Base-by-base conservation (phyloP, 441 rosid species). In the Flueggea neowawraea region DNA sequence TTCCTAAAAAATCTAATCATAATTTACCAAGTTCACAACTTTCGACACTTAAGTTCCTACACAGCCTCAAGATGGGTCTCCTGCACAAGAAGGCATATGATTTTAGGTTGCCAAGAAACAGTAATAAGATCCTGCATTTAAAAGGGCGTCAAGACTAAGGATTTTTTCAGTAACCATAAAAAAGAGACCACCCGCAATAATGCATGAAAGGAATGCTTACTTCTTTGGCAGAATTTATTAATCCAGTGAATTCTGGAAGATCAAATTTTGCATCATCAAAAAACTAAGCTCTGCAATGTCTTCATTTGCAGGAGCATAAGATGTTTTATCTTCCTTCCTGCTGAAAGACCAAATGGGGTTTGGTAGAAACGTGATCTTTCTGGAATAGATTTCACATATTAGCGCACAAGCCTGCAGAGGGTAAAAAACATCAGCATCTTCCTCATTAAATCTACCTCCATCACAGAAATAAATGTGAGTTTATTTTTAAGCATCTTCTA, bases 161-260 rank as follows among this genome's bases (percentile, higher is more conserved):
- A n/a, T n/a, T n/a, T n/a, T n/a, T n/a, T n/a, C n/a, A n/a, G n/a
- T n/a, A n/a, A n/a, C n/a, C n/a, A n/a, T n/a, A n/a, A n/a, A n/a
- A n/a, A 45, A 5, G 3, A 45, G 50, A 13, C 50, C 14, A n/a
- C 8, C 39, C 39, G 6, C 4, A 33, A 33, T 33, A 6, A 33
- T 33, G 39, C 39, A 33, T 33, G 4, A 6, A 33, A 33, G 6
- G 39, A 65, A 49, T 47, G 55, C 87, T 65, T 73, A 89, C 98
- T 64, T 78, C 82, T 47, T 81, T 84, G 2, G 67, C 67, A 69
- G 75, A 55, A 41, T 64, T 61, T 36, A 58, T 49, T 32, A 67
- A 45, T 71, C 88, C 97, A 32, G 86, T 88, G 74, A 85, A 75
- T 73, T 80, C 77, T 4, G 85, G 78, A 58, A 84, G 81, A 48